Percentiles rank a stretch among this genome's conserved stretches.
phyloP scores from a whole-genome alignment of 176 grass and related monocot genomes.

The Neostapfia colusana region DNA sequence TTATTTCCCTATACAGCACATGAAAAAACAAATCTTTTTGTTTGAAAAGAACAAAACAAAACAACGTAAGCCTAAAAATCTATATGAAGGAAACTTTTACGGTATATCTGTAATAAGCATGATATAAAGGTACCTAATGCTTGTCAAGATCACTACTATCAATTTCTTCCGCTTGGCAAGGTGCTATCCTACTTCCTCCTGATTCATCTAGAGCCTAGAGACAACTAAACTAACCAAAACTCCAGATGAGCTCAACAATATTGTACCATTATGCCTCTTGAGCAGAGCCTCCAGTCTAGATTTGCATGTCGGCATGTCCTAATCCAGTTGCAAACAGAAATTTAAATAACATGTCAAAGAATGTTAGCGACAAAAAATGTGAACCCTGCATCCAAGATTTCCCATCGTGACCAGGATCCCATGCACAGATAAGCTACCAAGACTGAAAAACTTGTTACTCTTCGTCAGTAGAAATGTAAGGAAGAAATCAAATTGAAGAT shows the following conservation, averaged over 20 bases:
- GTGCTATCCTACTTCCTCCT: neutral
- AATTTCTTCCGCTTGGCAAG: neutral
- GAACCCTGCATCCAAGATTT: slow-evolving; percentile 18
- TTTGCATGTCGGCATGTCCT: slow-evolving; percentile 38
- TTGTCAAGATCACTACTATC: neutral
- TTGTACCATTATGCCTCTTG: slow-evolving; percentile 41
- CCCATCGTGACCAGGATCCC: slow-evolving; percentile 7
- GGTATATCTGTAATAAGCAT: neutral
- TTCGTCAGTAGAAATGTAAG: slow-evolving; percentile 35
- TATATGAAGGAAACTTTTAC: neutral
- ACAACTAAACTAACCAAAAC: slow-evolving; percentile 22
- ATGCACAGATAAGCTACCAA: slow-evolving; percentile 30
- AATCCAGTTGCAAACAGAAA: slow-evolving; percentile 47
- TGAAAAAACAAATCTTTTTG: neutral
- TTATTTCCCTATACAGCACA: slow-evolving; percentile 2
- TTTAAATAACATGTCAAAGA: slow-evolving; percentile 20
- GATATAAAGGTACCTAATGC: slow-evolving; percentile 4
- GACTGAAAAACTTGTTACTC: slow-evolving; percentile 22
- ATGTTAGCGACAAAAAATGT: slow-evolving; percentile 30
- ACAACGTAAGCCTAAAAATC: neutral
- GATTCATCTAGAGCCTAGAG: slow-evolving; percentile 10
- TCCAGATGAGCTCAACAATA: slow-evolving; percentile 30
- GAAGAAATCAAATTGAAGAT: slow-evolving; percentile 22
- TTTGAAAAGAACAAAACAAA: neutral
- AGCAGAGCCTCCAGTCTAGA: slow-evolving; percentile 35